Base-by-base conservation (phyloP, 352 stramenopile species). In the Phytophthora pluvialis region DNA sequence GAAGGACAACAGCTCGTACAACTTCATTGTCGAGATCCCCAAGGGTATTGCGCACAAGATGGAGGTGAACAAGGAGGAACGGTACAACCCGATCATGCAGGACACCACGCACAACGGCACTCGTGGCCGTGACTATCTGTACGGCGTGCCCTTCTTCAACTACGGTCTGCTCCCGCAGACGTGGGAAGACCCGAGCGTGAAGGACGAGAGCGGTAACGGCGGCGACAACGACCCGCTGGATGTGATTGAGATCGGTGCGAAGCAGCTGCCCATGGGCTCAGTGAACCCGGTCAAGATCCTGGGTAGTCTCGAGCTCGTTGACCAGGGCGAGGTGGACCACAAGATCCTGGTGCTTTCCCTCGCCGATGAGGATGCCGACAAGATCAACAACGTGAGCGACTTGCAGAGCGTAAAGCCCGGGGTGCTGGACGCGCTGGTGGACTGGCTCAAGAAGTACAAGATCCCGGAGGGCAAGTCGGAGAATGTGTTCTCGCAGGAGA, bases 371-470 rank as follows among this genome's bases (percentile, higher is more conserved):
- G 80, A 98, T 60, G 83, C 91, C 0, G 60, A 69, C 46, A 73
- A 70, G 32, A 98, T 99, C 51, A 81, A 96, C 63, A 88, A 48
- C 15, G 77, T 98, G 35, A 78, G 83, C 15, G 96, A 99, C 79
- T 78, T 99, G 28, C 86, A 98, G 68, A 70, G 70, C 33, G 67
- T 97, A 44, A 97, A 98, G 68, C 97, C 97, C 3, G 95, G 95
- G 35, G 87, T 94, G 16, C 67, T 98, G 18, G 90, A 91, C 18
- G 71, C 78, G 7, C 72, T 99, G 11, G 75, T 96, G 8, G 91
- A 99, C 72, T 99, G 97, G 97, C 81, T 99, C 35, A 98, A 98
- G 63, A 96, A 96, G 50, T 99, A 99, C 86, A 99, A 99, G 81
- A 98, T 98, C n/a, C 92, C 91, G 0, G 97, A 99, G 63, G 97